Evolutionary conservation across 805 yeast species (phyloP), one percentile per base, ranked within the genome.

Genomic region (Saccharomyces mikatae): DNA sequence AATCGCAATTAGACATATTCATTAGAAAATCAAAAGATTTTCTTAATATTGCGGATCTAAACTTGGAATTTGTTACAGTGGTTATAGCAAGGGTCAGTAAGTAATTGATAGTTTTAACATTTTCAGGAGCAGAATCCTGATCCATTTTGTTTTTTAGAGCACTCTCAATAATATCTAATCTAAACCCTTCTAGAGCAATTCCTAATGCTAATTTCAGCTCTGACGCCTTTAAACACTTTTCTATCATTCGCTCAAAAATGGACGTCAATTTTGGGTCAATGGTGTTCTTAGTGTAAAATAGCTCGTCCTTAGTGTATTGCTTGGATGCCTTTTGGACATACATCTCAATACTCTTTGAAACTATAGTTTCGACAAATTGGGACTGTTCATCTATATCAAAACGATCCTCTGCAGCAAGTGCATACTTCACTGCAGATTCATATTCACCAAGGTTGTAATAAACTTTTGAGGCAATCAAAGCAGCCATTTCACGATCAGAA

Each of bases 361-460:
- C 94, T 63, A 94, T 87, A 2, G 98, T 92, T 73, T 94, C 96
- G 56, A 86, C 87, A 72, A 81, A 94, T 72, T 92, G 96, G n/a
- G 89, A 80, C 56, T 80, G 76, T 62, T 86, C 89, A 46, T 64
- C 62, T 51, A 90, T 75, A 70, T 91, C 80, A 68, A 94, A 90
- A 64, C 81, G 83, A 28, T 82, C 78, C 30, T 88, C 97, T 22
- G 98, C 92, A 31, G 82, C 84, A 47, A 94, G 78, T 2, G 97
- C 92, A 69, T 83, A 94, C 68, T 82, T 86, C 58, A 94, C 96
- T 9, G 97, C 87, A 3, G 91, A 79, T 59, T 88, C 95, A 65
- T 87, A 90, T 68, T 94, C 98, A 49, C 98, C 98, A 65, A 94
- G 78, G 70, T 94, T 90, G 71, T 90, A 94, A 69, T 83, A 83